Conservation (phyloP, 306 rosid species). For the Citrullus colocynthis region DNA sequence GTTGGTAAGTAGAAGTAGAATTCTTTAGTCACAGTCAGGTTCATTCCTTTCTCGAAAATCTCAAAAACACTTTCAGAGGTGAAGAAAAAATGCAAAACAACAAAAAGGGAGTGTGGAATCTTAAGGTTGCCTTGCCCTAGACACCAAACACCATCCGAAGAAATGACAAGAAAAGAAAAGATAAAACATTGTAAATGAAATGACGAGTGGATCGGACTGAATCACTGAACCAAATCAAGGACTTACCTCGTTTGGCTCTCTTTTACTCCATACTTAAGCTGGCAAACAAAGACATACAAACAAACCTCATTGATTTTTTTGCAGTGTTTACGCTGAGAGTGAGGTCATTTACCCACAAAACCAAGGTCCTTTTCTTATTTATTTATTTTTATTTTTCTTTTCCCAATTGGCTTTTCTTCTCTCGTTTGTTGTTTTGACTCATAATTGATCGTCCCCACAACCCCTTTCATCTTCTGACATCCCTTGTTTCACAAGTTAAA, state of each 20-base stretch:
- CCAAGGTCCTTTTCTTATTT: background rate
- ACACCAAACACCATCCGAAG: background rate
- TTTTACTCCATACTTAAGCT: constrained; percentile 9
- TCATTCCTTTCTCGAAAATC: constrained; percentile 3
- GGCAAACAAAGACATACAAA: constrained; percentile 4
- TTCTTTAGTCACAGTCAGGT: constrained; percentile 1
- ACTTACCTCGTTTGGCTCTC: background rate
- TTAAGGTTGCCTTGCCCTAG: constrained; percentile 3
- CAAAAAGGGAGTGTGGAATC: constrained; percentile 1
- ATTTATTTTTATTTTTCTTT: background rate
- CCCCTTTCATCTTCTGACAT: background rate
- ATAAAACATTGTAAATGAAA: background rate
- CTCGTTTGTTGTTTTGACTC: background rate
- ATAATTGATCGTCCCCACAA: constrained; percentile 4
- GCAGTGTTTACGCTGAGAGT: background rate
- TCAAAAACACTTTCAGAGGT: background rate
- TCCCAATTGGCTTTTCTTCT: background rate
- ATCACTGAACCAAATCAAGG: constrained; percentile 9
- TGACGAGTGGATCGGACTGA: constrained; percentile 1
- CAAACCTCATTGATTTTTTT: constrained; percentile 1
- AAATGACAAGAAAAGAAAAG: background rate
- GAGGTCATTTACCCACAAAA: constrained; percentile 7
- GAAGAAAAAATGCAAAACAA: background rate
- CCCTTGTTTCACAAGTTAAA: constrained; percentile 3
- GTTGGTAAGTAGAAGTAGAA: background rate